Evolutionary conservation across 192 early-diverging fungal species (phyloP), one percentile per base, ranked within the genome.

Genomic region (Jimgerdemannia flammicorona): DNA sequence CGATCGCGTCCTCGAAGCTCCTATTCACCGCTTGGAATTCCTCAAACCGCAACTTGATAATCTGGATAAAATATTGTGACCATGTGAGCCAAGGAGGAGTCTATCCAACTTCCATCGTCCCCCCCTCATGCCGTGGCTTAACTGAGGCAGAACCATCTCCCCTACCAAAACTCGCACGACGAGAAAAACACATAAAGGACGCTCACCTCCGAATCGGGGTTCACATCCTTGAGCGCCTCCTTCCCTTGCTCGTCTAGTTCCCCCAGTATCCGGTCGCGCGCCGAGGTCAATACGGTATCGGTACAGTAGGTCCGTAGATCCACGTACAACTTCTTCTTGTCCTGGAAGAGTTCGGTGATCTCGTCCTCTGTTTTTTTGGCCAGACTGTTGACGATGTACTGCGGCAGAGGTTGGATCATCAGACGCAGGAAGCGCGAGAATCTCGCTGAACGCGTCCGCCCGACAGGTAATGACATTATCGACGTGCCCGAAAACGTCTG

Each of bases 1-100:
- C 17, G 29, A 76, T 70, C 64, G 75, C 75, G 44, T 76, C 75
- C 69, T 76, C 75, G 67, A 76, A 76, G 64, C 75, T 76, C 7
- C 75, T 40, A 43, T 70, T 54, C 40, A 76, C 18, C 10, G 75
- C 75, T 76, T 76, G 70, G 67, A 66, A 64, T 64, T 76, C 75
- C 14, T 76, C 75, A n/a, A 76, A 66, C 29, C 75, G 67, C 75
- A 76, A 66, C 3, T 70, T 71, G 70, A 76, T 76, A 18, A 76
- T 76, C 75, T 76, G 68, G 8, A 42, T 44, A 8, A 76, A 19
- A 18, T 18, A 41, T 44, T 54, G 40, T 43, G n/a, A 19, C 64
- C 59, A 29, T 20, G 3, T 10, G 43, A 44, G 40, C 19, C 74
- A 69, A 29, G 29, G 29, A 0, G 29, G 29, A 29, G 29, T 29